Evolutionary conservation across 2,329 filamentous ascomycete genomes (phyloP).

Genomic region (Cordyceps tenuipes): DNA sequence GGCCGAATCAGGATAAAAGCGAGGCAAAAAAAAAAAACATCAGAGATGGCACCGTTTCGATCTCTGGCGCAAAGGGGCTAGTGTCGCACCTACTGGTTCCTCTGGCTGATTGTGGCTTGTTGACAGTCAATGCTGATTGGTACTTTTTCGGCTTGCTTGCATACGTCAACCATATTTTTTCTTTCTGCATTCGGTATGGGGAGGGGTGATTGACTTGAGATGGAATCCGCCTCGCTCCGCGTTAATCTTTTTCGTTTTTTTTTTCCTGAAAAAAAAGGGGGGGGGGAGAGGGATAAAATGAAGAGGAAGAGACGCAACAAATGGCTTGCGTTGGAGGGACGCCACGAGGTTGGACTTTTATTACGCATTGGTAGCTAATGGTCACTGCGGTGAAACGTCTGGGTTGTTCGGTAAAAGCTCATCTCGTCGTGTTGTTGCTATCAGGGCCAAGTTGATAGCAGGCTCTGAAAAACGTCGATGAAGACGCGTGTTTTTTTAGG

Average conservation of each 20-base stretch:
- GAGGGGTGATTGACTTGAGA: too few relatives aligned
- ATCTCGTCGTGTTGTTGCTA: neutral
- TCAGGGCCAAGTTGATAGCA: neutral
- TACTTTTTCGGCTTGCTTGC: neutral
- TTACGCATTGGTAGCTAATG: too few relatives aligned
- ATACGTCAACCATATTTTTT: neutral
- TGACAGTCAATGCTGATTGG: neutral
- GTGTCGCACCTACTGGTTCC: neutral
- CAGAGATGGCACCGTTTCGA: neutral
- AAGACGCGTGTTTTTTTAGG: neutral
- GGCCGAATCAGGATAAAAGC: neutral
- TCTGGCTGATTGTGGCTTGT: neutral
- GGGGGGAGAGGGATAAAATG: too few relatives aligned
- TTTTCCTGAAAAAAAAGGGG: neutral
- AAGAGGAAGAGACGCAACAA: neutral
- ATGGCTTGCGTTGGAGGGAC: neutral
- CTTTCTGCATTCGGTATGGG: neutral
- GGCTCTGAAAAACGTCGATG: neutral
- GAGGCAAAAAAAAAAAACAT: neutral
- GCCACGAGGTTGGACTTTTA: neutral
- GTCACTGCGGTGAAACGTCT: neutral
- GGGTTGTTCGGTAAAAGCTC: neutral
- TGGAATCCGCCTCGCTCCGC: neutral
- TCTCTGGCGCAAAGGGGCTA: neutral
- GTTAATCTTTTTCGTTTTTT: neutral